Evolutionary conservation across 2,329 filamentous ascomycete species (phyloP), one percentile per base, ranked within the genome.

Genomic region (Teratosphaeria gauchensis): DNA sequence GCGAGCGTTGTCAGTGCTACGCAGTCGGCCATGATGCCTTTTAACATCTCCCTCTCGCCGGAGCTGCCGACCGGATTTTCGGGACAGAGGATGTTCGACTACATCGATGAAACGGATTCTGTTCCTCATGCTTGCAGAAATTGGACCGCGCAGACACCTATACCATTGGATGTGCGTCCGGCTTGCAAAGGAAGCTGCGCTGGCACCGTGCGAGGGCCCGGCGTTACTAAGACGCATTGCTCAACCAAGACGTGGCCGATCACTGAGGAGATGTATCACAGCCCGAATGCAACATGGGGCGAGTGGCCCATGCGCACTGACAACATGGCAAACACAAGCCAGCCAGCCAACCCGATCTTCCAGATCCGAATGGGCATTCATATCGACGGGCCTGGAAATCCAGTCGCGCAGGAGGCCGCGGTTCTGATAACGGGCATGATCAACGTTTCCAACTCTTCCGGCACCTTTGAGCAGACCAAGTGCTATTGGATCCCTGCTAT

Each of bases 401-500:
- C 42, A 19, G 42, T 46, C 14, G n/a, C 28, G 42, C 30, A 31
- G 8, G 55, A 56, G 42, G 55, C 55, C 28, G 42, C 38, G 21
- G 51, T 32, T 14, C 21, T 52, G 4, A 19, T 42, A 3, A 33
- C 32, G 19, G 53, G 32, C 7, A 16, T 19, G n/a, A 31, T 30
- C 19, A 24, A 51, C 28, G 53, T 48, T 7, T 31, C 31, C 30
- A 58, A 59, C 30, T n/a, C 28, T 32, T 42, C 32, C 8, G 59
- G 59, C 3, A 35, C 3, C 5, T 64, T 62, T 33, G 53, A 55
- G 1, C 53, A 61, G 8, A 61, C 48, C 1, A 51, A n/a, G 11
- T 64, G 62, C 42, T 55, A 32, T 12, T 57, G 58, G 28, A 55
- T 64, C 32, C 35, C 62, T 8, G 58, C 58, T 4, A 59, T 61